phyloP scores from a whole-genome alignment of 1,139 yeast species.

The Entelexis sorbosivorans region DNA sequence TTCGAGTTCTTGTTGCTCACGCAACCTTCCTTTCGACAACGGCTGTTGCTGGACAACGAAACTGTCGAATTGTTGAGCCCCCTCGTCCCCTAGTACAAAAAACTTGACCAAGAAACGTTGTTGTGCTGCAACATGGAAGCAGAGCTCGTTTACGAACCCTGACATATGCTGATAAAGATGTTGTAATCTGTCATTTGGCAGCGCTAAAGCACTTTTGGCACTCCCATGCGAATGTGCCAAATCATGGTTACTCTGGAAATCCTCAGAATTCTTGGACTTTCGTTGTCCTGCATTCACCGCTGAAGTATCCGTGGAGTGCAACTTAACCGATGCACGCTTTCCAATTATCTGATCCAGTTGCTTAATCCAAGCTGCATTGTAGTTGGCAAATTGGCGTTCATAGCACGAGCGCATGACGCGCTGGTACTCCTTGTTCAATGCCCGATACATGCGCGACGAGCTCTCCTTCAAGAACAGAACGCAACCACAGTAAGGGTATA shows the following conservation, averaged over 20 bases:
- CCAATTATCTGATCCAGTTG: slow-evolving; percentile 10
- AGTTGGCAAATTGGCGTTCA: background rate
- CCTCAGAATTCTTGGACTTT: background rate
- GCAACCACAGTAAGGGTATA: slow-evolving; percentile 50
- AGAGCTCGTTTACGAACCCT: slow-evolving; percentile 10
- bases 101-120: slow-evolving; percentile 56
- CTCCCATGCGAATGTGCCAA: background rate
- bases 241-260: background rate
- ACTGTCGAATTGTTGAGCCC: slow-evolving; percentile 39
- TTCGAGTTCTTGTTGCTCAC: background rate
- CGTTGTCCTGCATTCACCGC: background rate
- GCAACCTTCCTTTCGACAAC: slow-evolving; percentile 22
- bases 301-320: background rate
- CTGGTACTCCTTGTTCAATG: slow-evolving; percentile 32
- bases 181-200: background rate
- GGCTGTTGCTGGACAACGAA: slow-evolving; percentile 37
- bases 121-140: slow-evolving; percentile 39
- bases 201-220: background rate
- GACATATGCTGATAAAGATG: slow-evolving; percentile 4
- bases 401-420: slow-evolving; percentile 25
- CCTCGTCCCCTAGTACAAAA: slow-evolving; percentile 53
- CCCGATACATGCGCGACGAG: slow-evolving; percentile 33
- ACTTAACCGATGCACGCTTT: background rate
- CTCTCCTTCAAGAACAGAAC: slow-evolving; percentile 56
- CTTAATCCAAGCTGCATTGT: background rate